Evolutionary conservation across 1,284 basidiomycete genomes (phyloP).

Genomic region (Schizophyllum commune): DNA sequence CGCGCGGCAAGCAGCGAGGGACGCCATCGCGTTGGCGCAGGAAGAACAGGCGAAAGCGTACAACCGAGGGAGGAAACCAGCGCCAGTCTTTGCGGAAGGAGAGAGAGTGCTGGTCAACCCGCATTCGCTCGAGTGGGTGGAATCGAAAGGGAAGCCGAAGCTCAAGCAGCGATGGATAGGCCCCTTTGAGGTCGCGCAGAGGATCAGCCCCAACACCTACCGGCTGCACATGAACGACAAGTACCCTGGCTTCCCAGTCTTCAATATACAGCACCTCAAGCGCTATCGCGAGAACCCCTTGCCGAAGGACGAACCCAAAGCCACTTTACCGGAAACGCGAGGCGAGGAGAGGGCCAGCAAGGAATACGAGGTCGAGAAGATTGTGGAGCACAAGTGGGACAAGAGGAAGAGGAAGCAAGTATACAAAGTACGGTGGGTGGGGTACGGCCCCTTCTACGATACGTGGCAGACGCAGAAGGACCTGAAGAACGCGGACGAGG

Average conservation of each 20-base stretch:
- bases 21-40: conserved; percentile 6
- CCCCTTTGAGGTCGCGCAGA: conserved; percentile 24
- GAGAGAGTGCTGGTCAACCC: conserved; percentile 24
- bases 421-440: conserved; percentile 16
- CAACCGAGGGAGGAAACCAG: conserved; percentile 10
- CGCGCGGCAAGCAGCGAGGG: background rate
- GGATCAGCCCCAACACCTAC: conserved; percentile 20
- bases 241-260: conserved; percentile 20
- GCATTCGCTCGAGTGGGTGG: conserved; percentile 17
- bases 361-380: no score
- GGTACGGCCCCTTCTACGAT: conserved; percentile 15
- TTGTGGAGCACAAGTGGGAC: no score
- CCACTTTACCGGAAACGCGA: no score
- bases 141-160: conserved; percentile 21
- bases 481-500: no score
- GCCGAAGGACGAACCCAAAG: no score
- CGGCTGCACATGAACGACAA: conserved; percentile 17
- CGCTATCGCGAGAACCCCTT: conserved; percentile 8
- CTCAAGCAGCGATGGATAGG: conserved; percentile 22
- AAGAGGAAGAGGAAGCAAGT: no score
- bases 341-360: no score
- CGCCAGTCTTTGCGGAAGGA: conserved; percentile 15
- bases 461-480: background rate
- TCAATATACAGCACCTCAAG: conserved; percentile 23
- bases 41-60: conserved; percentile 13